These are phyloP conservation scores for Noccaea bulbosa DNA, from an alignment of 345 rosid species.

Conservation along the genomic window DNA sequence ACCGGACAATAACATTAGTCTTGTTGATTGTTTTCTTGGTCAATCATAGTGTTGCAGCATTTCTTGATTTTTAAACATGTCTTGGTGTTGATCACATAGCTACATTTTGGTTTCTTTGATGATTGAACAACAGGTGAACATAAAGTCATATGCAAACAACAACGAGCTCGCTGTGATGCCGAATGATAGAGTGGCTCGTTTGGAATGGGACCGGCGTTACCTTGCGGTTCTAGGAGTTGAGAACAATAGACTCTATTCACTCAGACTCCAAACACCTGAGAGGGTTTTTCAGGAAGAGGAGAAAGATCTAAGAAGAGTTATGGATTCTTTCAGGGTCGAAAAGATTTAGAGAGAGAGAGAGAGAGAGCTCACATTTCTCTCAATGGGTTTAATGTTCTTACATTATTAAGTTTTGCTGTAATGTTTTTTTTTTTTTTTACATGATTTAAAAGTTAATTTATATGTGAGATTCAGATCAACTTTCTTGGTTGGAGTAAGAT, in stretches of 20 bases:
- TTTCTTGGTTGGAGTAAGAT: background rate
- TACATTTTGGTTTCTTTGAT: background rate
- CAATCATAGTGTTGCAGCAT: background rate
- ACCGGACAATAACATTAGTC: background rate
- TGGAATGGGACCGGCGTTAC: constrained; percentile 92
- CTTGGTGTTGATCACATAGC: constrained; percentile 1
- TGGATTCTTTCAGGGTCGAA: constrained; percentile 91
- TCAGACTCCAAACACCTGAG: constrained; percentile 93
- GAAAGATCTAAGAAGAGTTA: constrained; percentile 75
- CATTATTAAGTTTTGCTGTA: background rate
- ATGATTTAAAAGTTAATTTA: background rate
- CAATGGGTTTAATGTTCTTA: too few species aligned
- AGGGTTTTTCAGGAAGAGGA: constrained; percentile 83
- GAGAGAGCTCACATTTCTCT: background rate
- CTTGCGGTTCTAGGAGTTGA: constrained; percentile 82
- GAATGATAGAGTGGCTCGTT: constrained; percentile 66
- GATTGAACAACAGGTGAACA: constrained; percentile 65
- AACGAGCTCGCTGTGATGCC: constrained; percentile 98
- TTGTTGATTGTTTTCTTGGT: constrained; percentile 7
- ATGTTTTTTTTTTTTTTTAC: background rate
- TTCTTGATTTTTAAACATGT: background rate
- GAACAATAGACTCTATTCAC: constrained; percentile 74
- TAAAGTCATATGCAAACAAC: constrained; percentile 87
- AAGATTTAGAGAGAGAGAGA: constrained; percentile 45
- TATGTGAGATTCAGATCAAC: background rate